Conservation (phyloP, 257 asterid genomes). For the Solanum lycopersicoides region DNA sequence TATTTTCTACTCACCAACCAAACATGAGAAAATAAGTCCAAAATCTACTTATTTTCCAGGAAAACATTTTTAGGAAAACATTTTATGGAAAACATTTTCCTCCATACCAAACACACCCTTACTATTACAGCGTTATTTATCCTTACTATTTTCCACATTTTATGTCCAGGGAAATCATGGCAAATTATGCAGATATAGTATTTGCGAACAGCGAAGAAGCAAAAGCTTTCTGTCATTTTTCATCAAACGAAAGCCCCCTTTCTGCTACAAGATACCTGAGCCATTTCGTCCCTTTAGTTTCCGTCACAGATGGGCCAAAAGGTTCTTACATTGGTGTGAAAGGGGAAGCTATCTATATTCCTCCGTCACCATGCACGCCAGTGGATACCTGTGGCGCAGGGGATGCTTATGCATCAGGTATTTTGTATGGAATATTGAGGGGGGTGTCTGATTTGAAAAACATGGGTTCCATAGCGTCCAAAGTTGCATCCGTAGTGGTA, state of each 20-base stretch:
- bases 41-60: too few species aligned
- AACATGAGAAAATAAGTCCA: too few species aligned
- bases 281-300: slow-evolving; percentile 90
- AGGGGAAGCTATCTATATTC: slow-evolving; percentile 84
- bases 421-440: slow-evolving; percentile 59
- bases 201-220: slow-evolving; percentile 95
- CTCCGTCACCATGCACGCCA: slow-evolving; percentile 80
- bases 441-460: slow-evolving; percentile 66
- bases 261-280: slow-evolving; percentile 87
- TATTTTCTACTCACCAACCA: too few species aligned
- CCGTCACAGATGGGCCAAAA: slow-evolving; percentile 88
- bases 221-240: slow-evolving; percentile 62
- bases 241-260: slow-evolving; percentile 61
- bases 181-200: slow-evolving; percentile 76
- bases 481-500: slow-evolving; percentile 87
- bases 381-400: slow-evolving; percentile 98
- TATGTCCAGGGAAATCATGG: slow-evolving; percentile 69
- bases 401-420: slow-evolving; percentile 96
- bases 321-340: slow-evolving; percentile 90
- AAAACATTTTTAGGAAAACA: too few species aligned
- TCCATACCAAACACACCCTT: too few species aligned
- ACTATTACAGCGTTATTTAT: not conserved
- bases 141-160: not conserved
- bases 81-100: too few species aligned
- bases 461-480: slow-evolving; percentile 79